Percentiles rank a stretch among this genome's conserved stretches.
phyloP scores from a whole-genome alignment of 2,329 filamentous ascomycete species.

The Xylariaceae sp. region DNA sequence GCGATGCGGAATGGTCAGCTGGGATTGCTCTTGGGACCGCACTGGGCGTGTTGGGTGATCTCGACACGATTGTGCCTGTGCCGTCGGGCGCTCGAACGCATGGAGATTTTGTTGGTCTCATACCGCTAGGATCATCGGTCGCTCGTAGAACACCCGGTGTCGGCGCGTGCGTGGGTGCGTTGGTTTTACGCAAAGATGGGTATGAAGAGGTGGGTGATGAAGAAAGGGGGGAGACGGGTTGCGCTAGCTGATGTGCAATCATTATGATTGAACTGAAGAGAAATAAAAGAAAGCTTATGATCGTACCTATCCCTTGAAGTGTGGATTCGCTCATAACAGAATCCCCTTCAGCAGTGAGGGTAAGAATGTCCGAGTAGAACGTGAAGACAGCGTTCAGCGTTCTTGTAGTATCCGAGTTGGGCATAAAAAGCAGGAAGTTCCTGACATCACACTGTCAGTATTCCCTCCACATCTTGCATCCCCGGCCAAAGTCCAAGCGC shows the following conservation, averaged over 20 bases:
- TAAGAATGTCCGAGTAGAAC: conserved; percentile 85
- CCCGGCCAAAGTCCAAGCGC: not conserved
- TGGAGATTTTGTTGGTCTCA: conserved; percentile 18
- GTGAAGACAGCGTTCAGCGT: conserved; percentile 78
- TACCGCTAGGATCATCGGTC: conserved; percentile 18
- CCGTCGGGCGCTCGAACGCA: conserved; percentile 13
- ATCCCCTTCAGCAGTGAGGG: conserved; percentile 89
- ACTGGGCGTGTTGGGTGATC: conserved; percentile 16
- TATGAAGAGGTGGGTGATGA: conserved; percentile 16
- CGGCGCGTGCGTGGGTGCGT: conserved; percentile 11
- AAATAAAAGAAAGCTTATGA: conserved; percentile 60
- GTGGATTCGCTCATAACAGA: conserved; percentile 86
- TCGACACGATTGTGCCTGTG: conserved; percentile 9
- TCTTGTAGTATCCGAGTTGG: conserved; percentile 54
- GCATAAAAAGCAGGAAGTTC: conserved; percentile 91
- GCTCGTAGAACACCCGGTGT: conserved; percentile 10
- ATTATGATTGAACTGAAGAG: conserved; percentile 72
- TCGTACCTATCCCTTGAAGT: conserved; percentile 90
- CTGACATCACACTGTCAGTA: conserved; percentile 38
- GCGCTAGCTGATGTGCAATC: conserved; percentile 37
- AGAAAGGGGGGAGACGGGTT: conserved; percentile 14
- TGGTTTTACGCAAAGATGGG: conserved; percentile 14
- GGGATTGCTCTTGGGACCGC: conserved; percentile 19
- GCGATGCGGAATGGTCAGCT: conserved; percentile 20
- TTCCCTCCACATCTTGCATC: not conserved